Base-by-base conservation (phyloP, 257 asterid genomes). In the Jacaranda copaia region DNA sequence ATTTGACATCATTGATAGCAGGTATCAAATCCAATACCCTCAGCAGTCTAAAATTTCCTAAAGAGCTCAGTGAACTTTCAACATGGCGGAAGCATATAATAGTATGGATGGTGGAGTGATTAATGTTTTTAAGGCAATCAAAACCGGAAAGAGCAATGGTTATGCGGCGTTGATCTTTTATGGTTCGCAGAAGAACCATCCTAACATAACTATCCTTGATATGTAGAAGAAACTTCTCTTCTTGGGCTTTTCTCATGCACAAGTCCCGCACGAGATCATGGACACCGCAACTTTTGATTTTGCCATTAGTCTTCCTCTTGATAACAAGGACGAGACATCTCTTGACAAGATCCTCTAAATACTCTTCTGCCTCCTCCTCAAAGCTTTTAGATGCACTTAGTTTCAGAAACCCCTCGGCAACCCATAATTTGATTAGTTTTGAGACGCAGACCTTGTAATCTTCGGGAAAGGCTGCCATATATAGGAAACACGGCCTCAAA, bases 21-120 rank as follows among this genome's bases (percentile, higher is more conserved):
- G 32, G 32, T 25, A 25, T 25, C 14, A 43, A 48, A 60, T 13
- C 70, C 48, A 73, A 73, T 61, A 73, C 78, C 42, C 78, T 59
- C 10, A 73, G 70, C 18, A 73, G 11, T 32, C 19, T 39, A 18
- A 38, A 39, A 6, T 55, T 39, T 15, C 18, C 19, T 55, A 53
- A 25, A 46, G 35, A 43, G 48, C n/a, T 36, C 19, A 11, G 6
- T 13, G 14, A 2, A 39, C 61, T 9, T 56, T 20, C 42, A 6
- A 4, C 8, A 18, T 25, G 8, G 25, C 18, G 25, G 32, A 58
- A 72, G 57, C 57, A 57, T 16, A 16, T 5, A 42, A 72, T 42
- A 18, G 77, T 57, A 40, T 14, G 77, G 68, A 58, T 2, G 1
- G 14, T 3, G 12, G 77, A 42, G 15, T 8, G 25, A 7, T 18